Evolutionary conservation across 2,329 filamentous ascomycete species (phyloP).

Genomic region (Hypomyces rosellus): DNA sequence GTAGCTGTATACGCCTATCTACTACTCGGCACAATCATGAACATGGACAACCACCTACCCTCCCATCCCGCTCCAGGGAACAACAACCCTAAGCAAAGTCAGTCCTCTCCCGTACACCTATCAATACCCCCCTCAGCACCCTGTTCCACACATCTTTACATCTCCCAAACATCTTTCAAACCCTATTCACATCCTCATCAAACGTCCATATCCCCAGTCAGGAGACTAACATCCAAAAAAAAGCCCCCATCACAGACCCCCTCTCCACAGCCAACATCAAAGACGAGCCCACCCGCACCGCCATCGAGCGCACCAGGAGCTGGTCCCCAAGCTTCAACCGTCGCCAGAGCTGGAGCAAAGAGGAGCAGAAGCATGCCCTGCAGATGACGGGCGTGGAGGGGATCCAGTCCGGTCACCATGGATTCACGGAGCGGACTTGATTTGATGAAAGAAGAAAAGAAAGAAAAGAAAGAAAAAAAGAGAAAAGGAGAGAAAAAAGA

Average conservation of each 20-base stretch:
- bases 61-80: neutral
- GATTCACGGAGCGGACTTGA: constrained; percentile 34
- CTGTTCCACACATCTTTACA: neutral
- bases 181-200: neutral
- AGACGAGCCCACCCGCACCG: constrained; percentile 11
- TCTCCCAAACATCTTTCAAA: no score
- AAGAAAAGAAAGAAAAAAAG: no score
- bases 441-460: neutral
- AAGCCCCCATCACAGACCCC: neutral
- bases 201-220: neutral
- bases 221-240: neutral
- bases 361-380: constrained; percentile 48
- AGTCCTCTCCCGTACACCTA: neutral
- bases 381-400: constrained; percentile 39
- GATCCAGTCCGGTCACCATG: constrained; percentile 29
- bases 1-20: neutral
- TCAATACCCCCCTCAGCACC: no score
- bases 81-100: neutral
- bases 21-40: neutral
- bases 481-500: neutral
- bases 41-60: neutral
- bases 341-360: constrained; percentile 46
- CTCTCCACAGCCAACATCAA: neutral
- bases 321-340: constrained; percentile 44
- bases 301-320: constrained; percentile 25